phyloP scores from a whole-genome alignment of 1,284 basidiomycete species.

The Ceratobasidium theobromae region DNA sequence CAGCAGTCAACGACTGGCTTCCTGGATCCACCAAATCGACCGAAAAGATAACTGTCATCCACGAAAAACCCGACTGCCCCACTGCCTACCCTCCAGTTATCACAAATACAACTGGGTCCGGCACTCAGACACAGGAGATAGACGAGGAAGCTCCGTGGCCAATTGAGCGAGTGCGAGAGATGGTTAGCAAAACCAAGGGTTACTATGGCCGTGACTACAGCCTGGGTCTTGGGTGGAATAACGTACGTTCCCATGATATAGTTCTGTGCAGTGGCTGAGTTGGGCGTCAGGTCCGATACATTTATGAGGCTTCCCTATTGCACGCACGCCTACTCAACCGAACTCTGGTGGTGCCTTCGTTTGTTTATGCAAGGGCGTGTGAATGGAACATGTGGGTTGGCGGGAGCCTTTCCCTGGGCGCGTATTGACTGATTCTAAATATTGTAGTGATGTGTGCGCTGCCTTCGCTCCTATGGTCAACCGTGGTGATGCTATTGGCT shows the following conservation, averaged over 20 bases:
- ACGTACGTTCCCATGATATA: constrained; percentile 30
- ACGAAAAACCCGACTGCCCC: constrained; percentile 16
- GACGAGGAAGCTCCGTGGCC: constrained; percentile 33
- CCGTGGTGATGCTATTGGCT: constrained; percentile 44
- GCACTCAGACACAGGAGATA: constrained; percentile 16
- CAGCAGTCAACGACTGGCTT: constrained; percentile 33
- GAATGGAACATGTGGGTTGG: constrained; percentile 36
- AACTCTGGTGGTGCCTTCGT: constrained; percentile 39
- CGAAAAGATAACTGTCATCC: constrained; percentile 16
- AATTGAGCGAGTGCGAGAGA: constrained; percentile 36
- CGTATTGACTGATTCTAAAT: not conserved
- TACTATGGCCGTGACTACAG: constrained; percentile 39
- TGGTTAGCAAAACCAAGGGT: constrained; percentile 38
- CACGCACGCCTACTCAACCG: constrained; percentile 38
- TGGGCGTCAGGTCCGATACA: constrained; percentile 35
- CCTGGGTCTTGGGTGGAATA: constrained; percentile 39
- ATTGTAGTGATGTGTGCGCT: constrained; percentile 40
- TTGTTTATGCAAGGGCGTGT: constrained; percentile 40
- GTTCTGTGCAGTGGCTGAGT: not conserved
- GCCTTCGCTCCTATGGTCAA: constrained; percentile 46
- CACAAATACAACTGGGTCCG: not conserved
- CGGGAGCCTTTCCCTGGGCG: not conserved
- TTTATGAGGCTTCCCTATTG: constrained; percentile 38
- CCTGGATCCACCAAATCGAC: constrained; percentile 18
- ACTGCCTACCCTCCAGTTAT: not conserved